Base-by-base conservation (phyloP, 2,329 filamentous ascomycete species). In the Exophiala calicioides region DNA sequence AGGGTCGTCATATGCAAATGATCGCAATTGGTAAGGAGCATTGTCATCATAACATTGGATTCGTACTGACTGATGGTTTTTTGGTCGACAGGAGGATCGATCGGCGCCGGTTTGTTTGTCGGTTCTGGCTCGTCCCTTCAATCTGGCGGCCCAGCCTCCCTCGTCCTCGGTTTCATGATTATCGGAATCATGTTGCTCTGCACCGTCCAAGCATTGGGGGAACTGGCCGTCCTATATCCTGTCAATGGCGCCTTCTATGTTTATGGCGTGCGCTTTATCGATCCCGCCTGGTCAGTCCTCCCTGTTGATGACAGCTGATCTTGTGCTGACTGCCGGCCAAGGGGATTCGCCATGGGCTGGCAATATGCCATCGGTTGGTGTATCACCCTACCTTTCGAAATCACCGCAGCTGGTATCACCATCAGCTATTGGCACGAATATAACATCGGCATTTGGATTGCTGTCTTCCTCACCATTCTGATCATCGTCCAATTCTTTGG, bases 361-460 rank as follows among this genome's bases (percentile, higher is more conserved):
- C 94, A 94, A 77, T 94, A 95, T 66, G 88, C 87, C 4, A 67
- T 95, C 57, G 86, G 93, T 68, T 95, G 90, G 90, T 77, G 95
- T 2, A 78, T 88, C 32, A 82, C 90, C 0, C 68, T 95, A 20
- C 90, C 90, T 0, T 75, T 95, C 33, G 90, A 95, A 65, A 85
- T 95, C 45, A 88, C 94, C 51, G 87, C 89, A 3, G 90, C 89
- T 1, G 85, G 88, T 3, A 81, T 49, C 1, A 49, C 49, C 8
- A 52, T 52, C 39, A 37, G 41, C 30, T 57, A 46, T 31, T 57
- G 55, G 55, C 46, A 55, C 26, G 20, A 56, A 38, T 66, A 77
- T 0, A 58, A 68, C 23, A 68, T 84, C 53, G 82, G 84, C 41
- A 84, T 88, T 21, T 96, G 88, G 70, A 88, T 96, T 20, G 80